These are phyloP conservation scores for Mortierella sp. DNA, from an alignment of 371 early-diverging fungal genomes.

Conservation along the genomic window DNA sequence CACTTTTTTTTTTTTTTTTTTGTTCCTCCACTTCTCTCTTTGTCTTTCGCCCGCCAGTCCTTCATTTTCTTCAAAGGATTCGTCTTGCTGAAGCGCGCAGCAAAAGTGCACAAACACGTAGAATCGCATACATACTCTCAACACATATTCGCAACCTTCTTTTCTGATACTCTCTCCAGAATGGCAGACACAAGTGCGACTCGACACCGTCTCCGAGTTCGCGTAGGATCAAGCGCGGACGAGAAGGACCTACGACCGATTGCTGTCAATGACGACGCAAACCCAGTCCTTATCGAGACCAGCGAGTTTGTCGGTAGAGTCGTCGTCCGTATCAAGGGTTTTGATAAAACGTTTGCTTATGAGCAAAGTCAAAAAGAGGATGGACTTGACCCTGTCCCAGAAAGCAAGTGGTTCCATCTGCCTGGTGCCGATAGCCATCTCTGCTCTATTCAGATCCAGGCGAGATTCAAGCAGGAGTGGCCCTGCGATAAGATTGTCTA, in stretches of 20 bases:
- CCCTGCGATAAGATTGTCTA: slow-evolving; percentile 78
- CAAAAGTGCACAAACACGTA: not conserved
- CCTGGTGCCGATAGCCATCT: slow-evolving; percentile 57
- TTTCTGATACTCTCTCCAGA: not conserved
- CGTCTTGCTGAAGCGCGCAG: too few species aligned
- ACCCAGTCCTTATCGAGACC: slow-evolving; percentile 71
- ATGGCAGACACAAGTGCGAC: slow-evolving; percentile 1
- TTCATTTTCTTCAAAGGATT: too few species aligned
- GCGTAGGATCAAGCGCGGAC: slow-evolving; percentile 65
- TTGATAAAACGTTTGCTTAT: slow-evolving; percentile 57
- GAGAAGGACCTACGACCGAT: slow-evolving; percentile 60
- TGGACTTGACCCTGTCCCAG: slow-evolving; percentile 40
- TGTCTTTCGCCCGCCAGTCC: not conserved
- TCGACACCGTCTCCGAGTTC: slow-evolving; percentile 60
- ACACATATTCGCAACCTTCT: too few species aligned
- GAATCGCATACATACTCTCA: too few species aligned
- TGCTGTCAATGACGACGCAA: slow-evolving; percentile 73
- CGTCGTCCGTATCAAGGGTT: slow-evolving; percentile 69
- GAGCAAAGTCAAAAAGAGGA: slow-evolving; percentile 55
- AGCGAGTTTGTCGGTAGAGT: slow-evolving; percentile 74
- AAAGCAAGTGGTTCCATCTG: slow-evolving; percentile 61
- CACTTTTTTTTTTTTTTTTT: not conserved
- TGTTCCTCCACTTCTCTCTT: not conserved
- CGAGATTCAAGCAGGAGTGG: slow-evolving; percentile 73
- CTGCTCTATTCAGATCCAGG: slow-evolving; percentile 76